Evolutionary conservation across 192 early-diverging fungal species (phyloP).

Genomic region (Coemansia sp.): DNA sequence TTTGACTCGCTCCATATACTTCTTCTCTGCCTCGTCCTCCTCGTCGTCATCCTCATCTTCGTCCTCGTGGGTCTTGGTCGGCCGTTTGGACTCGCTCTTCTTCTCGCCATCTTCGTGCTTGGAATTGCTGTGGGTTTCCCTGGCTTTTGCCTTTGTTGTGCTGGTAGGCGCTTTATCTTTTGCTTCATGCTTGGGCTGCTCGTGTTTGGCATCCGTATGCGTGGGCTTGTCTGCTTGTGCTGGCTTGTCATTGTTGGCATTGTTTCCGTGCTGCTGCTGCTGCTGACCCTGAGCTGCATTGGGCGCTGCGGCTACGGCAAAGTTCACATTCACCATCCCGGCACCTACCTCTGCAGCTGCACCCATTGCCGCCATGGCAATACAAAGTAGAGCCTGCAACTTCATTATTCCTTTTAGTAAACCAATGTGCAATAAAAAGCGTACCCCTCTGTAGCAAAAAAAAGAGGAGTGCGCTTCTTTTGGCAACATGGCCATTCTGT

Average conservation of each 20-base stretch:
- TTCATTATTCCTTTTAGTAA: conserved; percentile 18
- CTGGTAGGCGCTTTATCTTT: conserved; percentile 7
- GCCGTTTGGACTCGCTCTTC: conserved; percentile 16
- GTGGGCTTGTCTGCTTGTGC: conserved; percentile 10
- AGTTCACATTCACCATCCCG: conserved; percentile 5
- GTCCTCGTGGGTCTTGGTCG: conserved; percentile 37
- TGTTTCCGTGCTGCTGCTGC: background rate
- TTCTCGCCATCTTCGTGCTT: conserved; percentile 41
- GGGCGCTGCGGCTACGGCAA: conserved; percentile 7
- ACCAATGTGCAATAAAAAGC: background rate
- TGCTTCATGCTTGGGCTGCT: conserved; percentile 9
- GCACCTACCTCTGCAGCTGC: conserved; percentile 3
- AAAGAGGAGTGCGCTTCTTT: background rate
- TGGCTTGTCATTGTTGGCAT: background rate
- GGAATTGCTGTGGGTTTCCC: background rate
- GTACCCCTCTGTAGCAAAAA: background rate
- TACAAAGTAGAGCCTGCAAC: conserved; percentile 20
- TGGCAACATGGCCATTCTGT: background rate
- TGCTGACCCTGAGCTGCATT: conserved; percentile 9
- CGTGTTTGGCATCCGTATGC: conserved; percentile 9
- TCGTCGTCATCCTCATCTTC: conserved; percentile 27
- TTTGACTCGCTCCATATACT: conserved; percentile 47
- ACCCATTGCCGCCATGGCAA: conserved; percentile 16
- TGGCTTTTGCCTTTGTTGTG: conserved; percentile 2
- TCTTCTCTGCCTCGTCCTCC: conserved; percentile 27